Conservation (phyloP, 2,329 filamentous ascomycete genomes). For the Verticillium albo-atrum region DNA sequence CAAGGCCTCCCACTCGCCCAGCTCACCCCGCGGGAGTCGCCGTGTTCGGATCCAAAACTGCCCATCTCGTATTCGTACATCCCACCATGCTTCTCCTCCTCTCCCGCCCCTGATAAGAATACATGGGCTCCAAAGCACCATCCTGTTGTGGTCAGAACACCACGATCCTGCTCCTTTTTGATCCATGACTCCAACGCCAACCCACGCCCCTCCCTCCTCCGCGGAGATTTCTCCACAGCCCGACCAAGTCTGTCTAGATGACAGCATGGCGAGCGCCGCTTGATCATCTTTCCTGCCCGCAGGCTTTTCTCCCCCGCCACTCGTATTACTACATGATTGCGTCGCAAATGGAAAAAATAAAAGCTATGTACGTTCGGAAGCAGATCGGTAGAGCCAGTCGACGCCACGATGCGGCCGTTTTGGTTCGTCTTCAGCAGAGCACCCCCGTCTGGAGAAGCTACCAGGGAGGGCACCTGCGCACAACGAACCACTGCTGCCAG, state of each 20-base stretch:
- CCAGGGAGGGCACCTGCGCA: no score
- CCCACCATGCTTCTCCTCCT: background rate
- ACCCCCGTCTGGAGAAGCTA: no score
- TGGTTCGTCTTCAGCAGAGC: background rate
- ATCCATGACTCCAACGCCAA: background rate
- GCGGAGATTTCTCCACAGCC: background rate
- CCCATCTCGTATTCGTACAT: background rate
- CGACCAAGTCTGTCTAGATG: background rate
- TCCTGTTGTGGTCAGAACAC: background rate
- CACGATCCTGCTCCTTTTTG: background rate
- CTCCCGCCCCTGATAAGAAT: background rate
- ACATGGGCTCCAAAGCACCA: background rate
- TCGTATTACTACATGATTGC: background rate
- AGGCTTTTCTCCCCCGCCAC: background rate
- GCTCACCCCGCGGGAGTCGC: background rate
- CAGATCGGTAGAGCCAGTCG: background rate
- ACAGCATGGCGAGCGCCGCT: background rate
- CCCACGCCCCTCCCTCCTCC: no score
- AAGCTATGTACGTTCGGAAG: background rate
- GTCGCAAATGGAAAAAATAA: background rate
- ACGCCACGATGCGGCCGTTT: background rate
- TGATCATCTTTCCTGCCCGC: background rate
- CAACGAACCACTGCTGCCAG: constrained; percentile 4
- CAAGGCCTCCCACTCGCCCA: background rate
- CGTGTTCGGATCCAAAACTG: background rate